Conservation (phyloP, 306 rosid species). For the Medicago ruthenica region DNA sequence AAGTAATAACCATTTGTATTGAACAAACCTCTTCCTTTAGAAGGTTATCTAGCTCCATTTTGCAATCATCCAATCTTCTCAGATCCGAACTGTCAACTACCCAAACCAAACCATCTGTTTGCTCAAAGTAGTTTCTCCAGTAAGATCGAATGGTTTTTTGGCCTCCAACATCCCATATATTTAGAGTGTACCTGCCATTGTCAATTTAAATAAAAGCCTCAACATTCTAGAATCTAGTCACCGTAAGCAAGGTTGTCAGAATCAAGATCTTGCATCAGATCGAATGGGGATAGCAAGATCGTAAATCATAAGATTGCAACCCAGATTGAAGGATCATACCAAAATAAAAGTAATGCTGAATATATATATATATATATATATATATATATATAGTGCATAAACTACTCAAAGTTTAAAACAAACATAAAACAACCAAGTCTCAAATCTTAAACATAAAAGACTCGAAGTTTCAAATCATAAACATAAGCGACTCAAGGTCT, state of each 20-base stretch:
- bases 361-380: no score
- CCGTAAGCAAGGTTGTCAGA: neutral
- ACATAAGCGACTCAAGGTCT: no score
- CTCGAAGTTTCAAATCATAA: no score
- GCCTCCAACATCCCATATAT: conserved; percentile 91
- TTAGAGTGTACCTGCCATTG: conserved; percentile 74
- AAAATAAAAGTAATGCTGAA: no score
- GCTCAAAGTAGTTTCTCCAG: conserved; percentile 95
- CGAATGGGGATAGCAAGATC: no score
- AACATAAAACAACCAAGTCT: no score
- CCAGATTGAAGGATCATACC: no score
- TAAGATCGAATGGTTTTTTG: conserved; percentile 92
- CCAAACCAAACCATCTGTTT: conserved; percentile 93
- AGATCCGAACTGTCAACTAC: conserved; percentile 92
- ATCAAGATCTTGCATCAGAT: no score
- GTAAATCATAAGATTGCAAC: no score
- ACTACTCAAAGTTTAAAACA: no score
- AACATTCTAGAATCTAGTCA: conserved; percentile 2
- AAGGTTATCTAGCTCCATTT: conserved; percentile 81
- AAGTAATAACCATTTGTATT: conserved; percentile 3
- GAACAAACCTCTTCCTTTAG: conserved; percentile 83
- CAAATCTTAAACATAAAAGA: no score
- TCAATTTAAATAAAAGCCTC: conserved; percentile 34
- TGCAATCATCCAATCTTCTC: conserved; percentile 90
- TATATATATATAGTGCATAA: no score